A percentile compares a stretch with the other conserved stretches of the same genome.
Evolutionary conservation across 257 asterid genomes (phyloP).

Genomic region (Vinca minor): DNA sequence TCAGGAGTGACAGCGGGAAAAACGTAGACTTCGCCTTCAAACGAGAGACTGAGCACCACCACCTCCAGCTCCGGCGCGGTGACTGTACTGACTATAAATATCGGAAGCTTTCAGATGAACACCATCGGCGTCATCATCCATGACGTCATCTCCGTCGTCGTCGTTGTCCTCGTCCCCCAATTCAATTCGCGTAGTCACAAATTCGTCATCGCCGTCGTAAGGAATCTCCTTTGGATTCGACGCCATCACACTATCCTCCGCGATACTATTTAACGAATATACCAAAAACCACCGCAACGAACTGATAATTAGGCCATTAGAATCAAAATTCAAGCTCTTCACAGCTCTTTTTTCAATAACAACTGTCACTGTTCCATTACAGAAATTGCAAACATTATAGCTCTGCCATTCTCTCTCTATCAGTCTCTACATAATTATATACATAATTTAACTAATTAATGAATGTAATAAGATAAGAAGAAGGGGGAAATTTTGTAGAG

Average conservation of each 20-base stretch:
- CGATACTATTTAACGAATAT: too few species aligned
- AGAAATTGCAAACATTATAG: not conserved
- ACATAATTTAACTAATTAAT: not conserved
- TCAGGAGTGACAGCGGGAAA: conserved; percentile 62
- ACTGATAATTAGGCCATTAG: not conserved
- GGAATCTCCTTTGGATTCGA: conserved; percentile 23
- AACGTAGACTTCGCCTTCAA: conserved; percentile 62
- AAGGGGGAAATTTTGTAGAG: not conserved
- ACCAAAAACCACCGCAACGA: not conserved
- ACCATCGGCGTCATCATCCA: conserved; percentile 27
- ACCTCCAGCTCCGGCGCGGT: conserved; percentile 5
- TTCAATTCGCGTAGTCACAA: not conserved
- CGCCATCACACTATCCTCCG: conserved; percentile 14
- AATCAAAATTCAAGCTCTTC: conserved; percentile 1
- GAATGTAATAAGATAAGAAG: not conserved
- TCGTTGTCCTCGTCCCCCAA: conserved; percentile 14
- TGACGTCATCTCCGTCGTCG: conserved; percentile 22
- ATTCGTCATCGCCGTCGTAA: conserved; percentile 16
- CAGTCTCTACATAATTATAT: too few species aligned
- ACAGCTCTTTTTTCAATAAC: not conserved
- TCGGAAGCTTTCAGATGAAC: conserved; percentile 8
- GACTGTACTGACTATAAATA: conserved; percentile 9
- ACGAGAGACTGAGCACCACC: conserved; percentile 50
- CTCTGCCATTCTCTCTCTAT: conserved; percentile 4
- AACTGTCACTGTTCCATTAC: conserved; percentile 8